These are phyloP conservation scores for Saccharomyces mikatae DNA, from an alignment of 805 yeast genomes.

Conservation along the genomic window DNA sequence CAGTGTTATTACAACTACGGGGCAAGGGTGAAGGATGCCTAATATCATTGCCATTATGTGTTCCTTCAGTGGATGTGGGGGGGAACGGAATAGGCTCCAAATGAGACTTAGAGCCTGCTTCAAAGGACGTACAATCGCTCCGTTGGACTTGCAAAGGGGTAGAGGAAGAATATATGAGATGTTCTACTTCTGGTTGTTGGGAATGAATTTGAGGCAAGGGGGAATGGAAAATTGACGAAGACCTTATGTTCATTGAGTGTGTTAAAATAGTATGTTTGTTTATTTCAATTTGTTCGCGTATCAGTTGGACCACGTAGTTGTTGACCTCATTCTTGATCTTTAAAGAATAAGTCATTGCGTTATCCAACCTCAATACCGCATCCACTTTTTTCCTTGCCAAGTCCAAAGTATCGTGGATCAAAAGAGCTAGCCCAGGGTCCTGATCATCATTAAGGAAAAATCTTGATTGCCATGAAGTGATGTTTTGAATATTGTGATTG, in stretches of 20 bases:
- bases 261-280: slow-evolving; percentile 7
- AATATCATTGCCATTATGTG: background rate
- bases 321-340: slow-evolving; percentile 76
- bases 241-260: slow-evolving; percentile 4
- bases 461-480: slow-evolving; percentile 29
- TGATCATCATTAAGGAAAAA: slow-evolving; percentile 7
- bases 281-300: slow-evolving; percentile 52
- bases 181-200: background rate
- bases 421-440: slow-evolving; percentile 54
- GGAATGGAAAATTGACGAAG: background rate
- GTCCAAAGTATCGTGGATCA: slow-evolving; percentile 60
- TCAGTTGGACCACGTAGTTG: slow-evolving; percentile 51
- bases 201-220: background rate
- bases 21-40: background rate
- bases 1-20: background rate
- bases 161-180: background rate
- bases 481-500: slow-evolving; percentile 42
- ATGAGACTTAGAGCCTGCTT: background rate
- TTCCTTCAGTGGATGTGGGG: background rate
- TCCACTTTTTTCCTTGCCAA: slow-evolving; percentile 60
- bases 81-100: background rate
- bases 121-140: background rate
- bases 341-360: slow-evolving; percentile 65
- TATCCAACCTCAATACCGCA: slow-evolving; percentile 59
- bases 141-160: background rate